Conservation (phyloP, 1,139 yeast species). For the Debaryomycetaceae sp. region DNA sequence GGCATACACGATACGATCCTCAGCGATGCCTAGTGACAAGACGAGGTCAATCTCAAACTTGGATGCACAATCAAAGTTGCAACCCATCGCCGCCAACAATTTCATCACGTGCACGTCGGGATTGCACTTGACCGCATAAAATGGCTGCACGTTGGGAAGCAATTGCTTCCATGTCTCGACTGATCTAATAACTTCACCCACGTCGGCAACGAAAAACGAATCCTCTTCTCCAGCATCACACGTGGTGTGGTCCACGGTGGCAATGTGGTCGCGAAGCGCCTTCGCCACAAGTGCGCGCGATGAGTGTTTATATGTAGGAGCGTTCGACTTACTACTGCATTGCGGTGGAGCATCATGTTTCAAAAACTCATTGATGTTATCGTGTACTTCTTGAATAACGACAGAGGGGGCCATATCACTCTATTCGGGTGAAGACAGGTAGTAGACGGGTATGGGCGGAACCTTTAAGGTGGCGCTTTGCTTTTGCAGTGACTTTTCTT, state of each 20-base stretch:
- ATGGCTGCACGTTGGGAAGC: conserved; percentile 77
- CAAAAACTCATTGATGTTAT: background rate
- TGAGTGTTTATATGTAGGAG: no score
- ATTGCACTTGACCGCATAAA: conserved; percentile 93
- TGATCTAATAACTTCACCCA: conserved; percentile 65
- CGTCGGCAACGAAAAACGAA: conserved; percentile 85
- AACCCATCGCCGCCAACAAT: conserved; percentile 56
- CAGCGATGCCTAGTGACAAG: conserved; percentile 55
- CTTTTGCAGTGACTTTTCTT: conserved; percentile 4
- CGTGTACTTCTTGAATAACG: conserved; percentile 4
- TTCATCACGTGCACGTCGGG: conserved; percentile 60
- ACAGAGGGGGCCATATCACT: conserved; percentile 7
- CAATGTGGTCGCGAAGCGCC: conserved; percentile 43
- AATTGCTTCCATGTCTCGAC: conserved; percentile 54
- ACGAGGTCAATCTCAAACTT: conserved; percentile 74
- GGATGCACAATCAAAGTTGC: conserved; percentile 93
- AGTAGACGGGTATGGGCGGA: no score
- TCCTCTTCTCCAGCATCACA: conserved; percentile 80
- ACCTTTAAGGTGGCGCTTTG: conserved; percentile 3
- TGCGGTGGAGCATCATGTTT: background rate
- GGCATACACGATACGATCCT: conserved; percentile 78
- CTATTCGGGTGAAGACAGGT: background rate
- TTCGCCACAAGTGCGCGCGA: no score
- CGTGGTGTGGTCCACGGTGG: conserved; percentile 48
- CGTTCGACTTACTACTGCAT: no score